Evolutionary conservation across 805 yeast species (phyloP), one percentile per base, ranked within the genome.

Genomic region (Candida sakaeoensis): DNA sequence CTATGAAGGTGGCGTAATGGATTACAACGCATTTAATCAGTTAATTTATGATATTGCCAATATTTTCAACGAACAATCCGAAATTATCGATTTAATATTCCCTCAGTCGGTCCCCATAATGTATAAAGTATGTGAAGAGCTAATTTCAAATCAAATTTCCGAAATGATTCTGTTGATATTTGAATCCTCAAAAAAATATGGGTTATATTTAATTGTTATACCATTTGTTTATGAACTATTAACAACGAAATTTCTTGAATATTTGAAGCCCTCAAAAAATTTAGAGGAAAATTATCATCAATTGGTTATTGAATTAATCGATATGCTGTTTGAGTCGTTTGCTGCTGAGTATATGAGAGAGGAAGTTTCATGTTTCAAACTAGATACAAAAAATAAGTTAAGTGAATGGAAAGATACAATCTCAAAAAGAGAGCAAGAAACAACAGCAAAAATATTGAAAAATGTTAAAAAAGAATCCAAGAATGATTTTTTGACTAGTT

Each of bases 401-500:
- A 35, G 19, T 2, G 55, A 53, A 14, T 69, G 74, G 74, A 61
- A 61, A 15, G 46, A 48, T 9, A 45, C 55, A 5, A 54, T 74
- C 0, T 59, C 64, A 2, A 65, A 64, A 38, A 56, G 72, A 33
- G 82, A 78, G 45, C 63, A 59, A 8, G 77, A 70, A 44, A 71
- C 75, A 0, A 75, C 75, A 15, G 61, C 66, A 30, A 63, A 58
- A 33, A 65, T 79, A 24, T 61, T 74, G 56, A 70, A 73, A 47
- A 71, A 72, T 37, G 81, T 77, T 8, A 61, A 64, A 44, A 74
- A 56, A 8, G 72, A 68, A 44, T 50, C 79, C 9, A 76, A 77
- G 43, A 68, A 68, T 50, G 87, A 82, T 49, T 72, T 83, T 39
- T 66, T 83, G 41, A 65, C 80, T 14, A 79, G 80, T 46, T 83